phyloP scores from a whole-genome alignment of 2,329 filamentous ascomycete species.

The Aspergillus ibericus region DNA sequence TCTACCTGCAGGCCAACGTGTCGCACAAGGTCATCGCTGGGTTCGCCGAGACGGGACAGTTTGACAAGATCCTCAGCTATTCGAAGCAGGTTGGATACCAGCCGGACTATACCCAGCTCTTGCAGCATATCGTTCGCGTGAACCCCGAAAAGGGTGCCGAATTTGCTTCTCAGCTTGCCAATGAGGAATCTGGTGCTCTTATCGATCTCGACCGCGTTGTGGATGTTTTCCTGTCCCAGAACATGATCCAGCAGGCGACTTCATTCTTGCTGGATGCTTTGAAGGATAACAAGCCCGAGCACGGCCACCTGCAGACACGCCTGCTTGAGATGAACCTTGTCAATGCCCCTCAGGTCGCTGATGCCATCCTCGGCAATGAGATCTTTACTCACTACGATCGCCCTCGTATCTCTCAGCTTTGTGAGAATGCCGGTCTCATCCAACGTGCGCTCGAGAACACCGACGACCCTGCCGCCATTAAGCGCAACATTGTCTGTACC shows the following conservation, averaged over 20 bases:
- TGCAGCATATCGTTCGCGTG: constrained; percentile 88
- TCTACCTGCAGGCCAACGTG: constrained; percentile 88
- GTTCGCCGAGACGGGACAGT: constrained; percentile 92
- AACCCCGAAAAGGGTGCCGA: constrained; percentile 93
- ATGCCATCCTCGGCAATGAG: constrained; percentile 95
- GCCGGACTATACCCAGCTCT: constrained; percentile 89
- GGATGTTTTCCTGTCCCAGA: constrained; percentile 96
- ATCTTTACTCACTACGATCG: constrained; percentile 99
- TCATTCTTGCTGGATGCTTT: constrained; percentile 96
- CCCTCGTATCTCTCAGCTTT: constrained; percentile 80
- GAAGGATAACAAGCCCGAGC: constrained; percentile 91
- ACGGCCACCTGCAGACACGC: constrained; percentile 89
- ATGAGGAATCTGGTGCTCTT: constrained; percentile 80
- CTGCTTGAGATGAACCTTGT: constrained; percentile 97
- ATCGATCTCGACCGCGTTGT: constrained; percentile 93
- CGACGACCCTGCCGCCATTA: constrained; percentile 84
- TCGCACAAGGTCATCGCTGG: constrained; percentile 93
- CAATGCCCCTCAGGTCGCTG: constrained; percentile 94
- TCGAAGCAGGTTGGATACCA: constrained; percentile 80
- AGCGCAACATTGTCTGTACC: constrained; percentile 80
- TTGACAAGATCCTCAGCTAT: constrained; percentile 95
- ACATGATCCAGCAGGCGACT: constrained; percentile 95
- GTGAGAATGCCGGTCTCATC: constrained; percentile 85
- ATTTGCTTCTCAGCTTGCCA: constrained; percentile 89
- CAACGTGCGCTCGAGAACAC: constrained; percentile 92